Percentiles rank a stretch among this genome's conserved stretches.
phyloP scores from a whole-genome alignment of 2,329 filamentous ascomycete genomes.

The Hypoxylon sp. region DNA sequence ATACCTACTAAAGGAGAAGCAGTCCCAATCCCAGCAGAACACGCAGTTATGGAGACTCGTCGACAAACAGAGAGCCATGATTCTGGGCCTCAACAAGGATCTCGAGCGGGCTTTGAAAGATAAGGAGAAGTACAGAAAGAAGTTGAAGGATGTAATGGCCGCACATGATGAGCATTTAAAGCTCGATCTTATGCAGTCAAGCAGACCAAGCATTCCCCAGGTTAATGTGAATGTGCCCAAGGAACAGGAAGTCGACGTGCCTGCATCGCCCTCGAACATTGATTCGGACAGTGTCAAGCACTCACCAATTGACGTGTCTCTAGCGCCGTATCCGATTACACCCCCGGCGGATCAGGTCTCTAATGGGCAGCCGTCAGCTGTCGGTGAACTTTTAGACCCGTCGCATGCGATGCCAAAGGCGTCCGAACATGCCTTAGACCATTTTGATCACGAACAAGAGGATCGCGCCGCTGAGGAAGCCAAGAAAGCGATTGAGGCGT shows the following conservation, averaged over 20 bases:
- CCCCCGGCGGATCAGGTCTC: conserved; percentile 69
- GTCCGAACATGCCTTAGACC: conserved; percentile 70
- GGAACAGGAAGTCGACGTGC: conserved; percentile 55
- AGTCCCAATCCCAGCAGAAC: conserved; percentile 89
- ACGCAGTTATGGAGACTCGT: conserved; percentile 94
- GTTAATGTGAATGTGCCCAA: conserved; percentile 52
- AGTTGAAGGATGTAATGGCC: conserved; percentile 81
- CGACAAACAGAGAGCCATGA: conserved; percentile 95
- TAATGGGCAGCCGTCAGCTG: conserved; percentile 59
- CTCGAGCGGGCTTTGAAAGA: conserved; percentile 92
- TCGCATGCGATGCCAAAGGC: conserved; percentile 72
- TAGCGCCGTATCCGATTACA: conserved; percentile 76
- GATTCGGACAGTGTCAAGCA: conserved; percentile 67
- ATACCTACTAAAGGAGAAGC: conserved; percentile 91
- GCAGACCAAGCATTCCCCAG: conserved; percentile 45
- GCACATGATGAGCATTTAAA: conserved; percentile 49
- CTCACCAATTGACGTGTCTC: conserved; percentile 71
- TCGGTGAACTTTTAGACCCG: conserved; percentile 68
- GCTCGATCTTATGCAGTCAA: conserved; percentile 41
- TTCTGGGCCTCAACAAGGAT: conserved; percentile 94
- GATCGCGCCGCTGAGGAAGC: conserved; percentile 63
- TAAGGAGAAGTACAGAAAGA: conserved; percentile 93
- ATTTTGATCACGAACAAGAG: conserved; percentile 69
- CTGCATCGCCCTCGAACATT: conserved; percentile 64
- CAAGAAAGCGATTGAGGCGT: conserved; percentile 62